These are phyloP conservation scores for Pterocarpus santalinus DNA, from an alignment of 306 rosid species.

Conservation along the genomic window DNA sequence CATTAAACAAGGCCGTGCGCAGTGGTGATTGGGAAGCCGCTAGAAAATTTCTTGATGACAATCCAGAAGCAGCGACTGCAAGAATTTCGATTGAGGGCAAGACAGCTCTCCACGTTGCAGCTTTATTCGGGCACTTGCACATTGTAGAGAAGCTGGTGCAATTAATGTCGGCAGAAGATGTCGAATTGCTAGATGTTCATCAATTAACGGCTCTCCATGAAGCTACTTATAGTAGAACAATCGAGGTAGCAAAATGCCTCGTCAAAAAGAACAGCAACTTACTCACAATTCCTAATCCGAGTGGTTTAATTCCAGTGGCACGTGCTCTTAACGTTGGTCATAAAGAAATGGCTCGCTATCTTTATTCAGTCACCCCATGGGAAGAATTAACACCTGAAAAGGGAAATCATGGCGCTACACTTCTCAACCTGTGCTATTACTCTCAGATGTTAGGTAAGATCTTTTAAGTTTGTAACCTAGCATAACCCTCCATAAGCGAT, in stretches of 20 bases:
- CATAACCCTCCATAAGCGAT: no score
- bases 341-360: neutral
- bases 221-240: neutral
- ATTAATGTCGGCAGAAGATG: neutral
- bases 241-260: neutral
- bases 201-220: neutral
- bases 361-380: neutral
- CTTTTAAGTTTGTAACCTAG: no score
- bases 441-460: neutral
- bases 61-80: neutral
- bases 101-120: neutral
- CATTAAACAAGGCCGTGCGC: neutral
- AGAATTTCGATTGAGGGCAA: neutral
- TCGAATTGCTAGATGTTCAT: neutral
- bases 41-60: neutral
- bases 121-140: neutral
- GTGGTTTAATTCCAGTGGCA: neutral
- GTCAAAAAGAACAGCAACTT: neutral
- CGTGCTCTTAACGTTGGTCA: neutral
- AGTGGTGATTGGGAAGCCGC: neutral
- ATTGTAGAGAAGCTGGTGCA: neutral
- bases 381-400: neutral
- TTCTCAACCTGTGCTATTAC: constrained; percentile 1
- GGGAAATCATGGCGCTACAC: neutral
- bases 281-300: neutral